Evolutionary conservation across 2,329 filamentous ascomycete species (phyloP).

Genomic region (Pestalotiopsis sp.): DNA sequence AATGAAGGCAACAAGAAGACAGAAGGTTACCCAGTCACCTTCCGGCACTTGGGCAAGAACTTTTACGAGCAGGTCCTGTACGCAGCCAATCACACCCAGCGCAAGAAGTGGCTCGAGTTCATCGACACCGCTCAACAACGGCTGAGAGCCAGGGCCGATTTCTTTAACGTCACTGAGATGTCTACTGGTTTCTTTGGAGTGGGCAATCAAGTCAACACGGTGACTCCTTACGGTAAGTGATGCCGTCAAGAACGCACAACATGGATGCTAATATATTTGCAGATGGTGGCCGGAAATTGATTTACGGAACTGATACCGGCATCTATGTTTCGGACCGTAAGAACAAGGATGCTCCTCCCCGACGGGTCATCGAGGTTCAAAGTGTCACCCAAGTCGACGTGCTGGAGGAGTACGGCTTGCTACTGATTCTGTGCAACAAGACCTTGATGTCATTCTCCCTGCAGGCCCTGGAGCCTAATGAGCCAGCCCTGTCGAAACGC

Average conservation of each 20-base stretch:
- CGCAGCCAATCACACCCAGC: constrained; percentile 80
- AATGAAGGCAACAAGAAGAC: constrained; percentile 58
- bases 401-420: constrained; percentile 89
- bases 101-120: constrained; percentile 96
- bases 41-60: constrained; percentile 92
- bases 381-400: constrained; percentile 95
- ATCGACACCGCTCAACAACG: constrained; percentile 90
- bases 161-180: constrained; percentile 75
- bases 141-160: constrained; percentile 83
- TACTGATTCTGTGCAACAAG: constrained; percentile 91
- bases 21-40: constrained; percentile 92
- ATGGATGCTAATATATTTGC: constrained; percentile 22
- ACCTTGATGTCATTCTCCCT: constrained; percentile 88
- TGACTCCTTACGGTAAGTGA: constrained; percentile 80
- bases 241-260: background rate
- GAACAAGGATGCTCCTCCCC: constrained; percentile 79
- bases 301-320: constrained; percentile 92
- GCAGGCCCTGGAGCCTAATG: constrained; percentile 82
- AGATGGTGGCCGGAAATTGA: constrained; percentile 94
- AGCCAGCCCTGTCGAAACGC: constrained; percentile 78
- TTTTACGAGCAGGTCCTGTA: constrained; percentile 92
- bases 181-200: constrained; percentile 63
- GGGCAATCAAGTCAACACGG: constrained; percentile 88
- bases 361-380: constrained; percentile 81
- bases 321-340: constrained; percentile 92